Conservation (phyloP, 192 early-diverging fungal genomes). For the Irineochytrium annulatum region DNA sequence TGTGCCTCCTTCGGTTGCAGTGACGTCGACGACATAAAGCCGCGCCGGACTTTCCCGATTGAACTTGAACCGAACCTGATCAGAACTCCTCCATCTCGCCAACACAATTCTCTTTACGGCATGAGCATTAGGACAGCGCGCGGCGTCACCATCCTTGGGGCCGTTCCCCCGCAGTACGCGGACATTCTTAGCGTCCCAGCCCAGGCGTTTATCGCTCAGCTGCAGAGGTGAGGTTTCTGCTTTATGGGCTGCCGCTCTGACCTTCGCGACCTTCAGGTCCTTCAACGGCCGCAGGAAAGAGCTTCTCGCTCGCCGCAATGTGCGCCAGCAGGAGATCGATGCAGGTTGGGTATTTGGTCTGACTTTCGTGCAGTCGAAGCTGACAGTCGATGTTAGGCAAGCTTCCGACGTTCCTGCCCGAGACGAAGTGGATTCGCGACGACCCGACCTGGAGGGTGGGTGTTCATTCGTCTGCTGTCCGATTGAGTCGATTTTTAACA, state of each 20-base stretch:
- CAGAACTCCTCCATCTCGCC: too few relatives aligned
- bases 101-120: too few relatives aligned
- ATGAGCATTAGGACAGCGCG: conserved; percentile 15
- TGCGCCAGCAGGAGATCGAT: conserved; percentile 77
- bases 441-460: conserved; percentile 76
- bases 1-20: too few relatives aligned
- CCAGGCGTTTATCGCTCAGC: conserved; percentile 79
- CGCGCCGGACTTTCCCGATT: too few relatives aligned
- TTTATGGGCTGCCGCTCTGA: background rate
- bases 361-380: background rate
- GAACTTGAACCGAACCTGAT: too few relatives aligned
- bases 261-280: conserved; percentile 25
- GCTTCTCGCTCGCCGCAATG: conserved; percentile 74
- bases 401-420: conserved; percentile 86
- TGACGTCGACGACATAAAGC: too few relatives aligned
- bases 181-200: conserved; percentile 82
- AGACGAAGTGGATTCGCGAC: conserved; percentile 86
- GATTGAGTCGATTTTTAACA: background rate
- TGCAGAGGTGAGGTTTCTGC: conserved; percentile 60
- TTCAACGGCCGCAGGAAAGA: conserved; percentile 89
- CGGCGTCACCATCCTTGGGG: conserved; percentile 42
- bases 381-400: conserved; percentile 7
- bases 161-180: conserved; percentile 44
- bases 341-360: conserved; percentile 41
- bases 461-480: conserved; percentile 4